These are phyloP conservation scores for Beauveria brongniartii DNA, from an alignment of 2,329 filamentous ascomycete species.

Conservation along the genomic window DNA sequence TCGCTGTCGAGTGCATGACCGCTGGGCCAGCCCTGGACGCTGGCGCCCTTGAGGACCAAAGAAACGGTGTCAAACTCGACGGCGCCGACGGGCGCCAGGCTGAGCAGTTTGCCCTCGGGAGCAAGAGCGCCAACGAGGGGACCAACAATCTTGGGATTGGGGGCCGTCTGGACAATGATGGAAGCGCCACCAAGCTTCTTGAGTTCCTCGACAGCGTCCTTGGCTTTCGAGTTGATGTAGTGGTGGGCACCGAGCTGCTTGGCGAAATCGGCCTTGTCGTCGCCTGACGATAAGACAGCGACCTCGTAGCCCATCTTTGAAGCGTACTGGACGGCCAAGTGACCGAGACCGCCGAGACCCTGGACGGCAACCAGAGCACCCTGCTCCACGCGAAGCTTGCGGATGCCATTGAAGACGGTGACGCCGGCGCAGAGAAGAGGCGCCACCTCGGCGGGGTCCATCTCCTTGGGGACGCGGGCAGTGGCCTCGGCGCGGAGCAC, in stretches of 20 bases:
- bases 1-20: conserved; percentile 56
- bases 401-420: conserved; percentile 54
- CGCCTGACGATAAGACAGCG: conserved; percentile 57
- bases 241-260: conserved; percentile 34
- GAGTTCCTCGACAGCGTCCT: conserved; percentile 41
- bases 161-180: conserved; percentile 55
- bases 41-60: conserved; percentile 44
- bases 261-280: conserved; percentile 62
- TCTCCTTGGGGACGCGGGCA: conserved; percentile 44
- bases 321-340: conserved; percentile 70
- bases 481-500: conserved; percentile 52
- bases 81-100: conserved; percentile 44
- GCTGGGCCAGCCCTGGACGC: conserved; percentile 55
- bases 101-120: conserved; percentile 47
- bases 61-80: conserved; percentile 35
- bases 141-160: conserved; percentile 46
- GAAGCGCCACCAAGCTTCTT: conserved; percentile 52
- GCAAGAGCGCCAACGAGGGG: conserved; percentile 46
- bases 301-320: conserved; percentile 68
- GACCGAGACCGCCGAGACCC: conserved; percentile 68
- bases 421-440: conserved; percentile 58
- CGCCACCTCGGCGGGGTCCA: conserved; percentile 45
- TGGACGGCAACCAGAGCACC: conserved; percentile 51
- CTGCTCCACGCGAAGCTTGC: conserved; percentile 43
- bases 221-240: conserved; percentile 43